Evolutionary conservation across 192 early-diverging fungal species (phyloP).

Genomic region (Coemansia interrupta): DNA sequence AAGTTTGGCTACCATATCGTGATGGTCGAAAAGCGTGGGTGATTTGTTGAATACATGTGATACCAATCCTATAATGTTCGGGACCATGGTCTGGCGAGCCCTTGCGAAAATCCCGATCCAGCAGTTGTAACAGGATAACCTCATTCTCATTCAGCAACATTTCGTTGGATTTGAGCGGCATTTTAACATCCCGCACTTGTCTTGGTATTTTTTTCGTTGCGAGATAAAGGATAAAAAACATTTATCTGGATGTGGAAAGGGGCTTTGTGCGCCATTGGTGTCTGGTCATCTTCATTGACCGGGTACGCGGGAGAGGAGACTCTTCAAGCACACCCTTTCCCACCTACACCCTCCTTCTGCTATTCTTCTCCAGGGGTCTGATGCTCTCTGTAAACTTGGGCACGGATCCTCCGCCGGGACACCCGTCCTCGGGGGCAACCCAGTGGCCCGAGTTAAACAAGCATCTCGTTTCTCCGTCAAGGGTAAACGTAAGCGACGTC

Average conservation of each 20-base stretch:
- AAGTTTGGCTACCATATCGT: slow-evolving; percentile 80
- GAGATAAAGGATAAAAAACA: no score
- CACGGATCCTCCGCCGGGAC: slow-evolving; percentile 40
- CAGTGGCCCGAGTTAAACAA: slow-evolving; percentile 41
- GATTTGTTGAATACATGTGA: slow-evolving; percentile 6
- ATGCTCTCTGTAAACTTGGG: slow-evolving; percentile 30
- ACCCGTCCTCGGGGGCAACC: slow-evolving; percentile 34
- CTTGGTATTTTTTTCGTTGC: background rate
- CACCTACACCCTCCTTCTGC: background rate
- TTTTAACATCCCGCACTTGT: background rate
- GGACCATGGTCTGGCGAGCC: background rate
- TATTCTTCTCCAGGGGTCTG: background rate
- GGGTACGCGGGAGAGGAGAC: background rate
- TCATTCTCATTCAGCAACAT: no score
- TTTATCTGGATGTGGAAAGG: no score
- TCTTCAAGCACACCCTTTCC: background rate
- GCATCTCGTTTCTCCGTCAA: slow-evolving; percentile 36
- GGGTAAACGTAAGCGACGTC: slow-evolving; percentile 35
- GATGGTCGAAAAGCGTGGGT: slow-evolving; percentile 71
- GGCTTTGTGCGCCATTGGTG: no score
- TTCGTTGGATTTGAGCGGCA: background rate
- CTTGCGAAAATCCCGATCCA: background rate
- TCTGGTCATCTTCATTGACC: no score
- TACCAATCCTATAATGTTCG: background rate
- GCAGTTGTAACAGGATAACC: background rate